Conservation (phyloP, 2,329 filamentous ascomycete genomes). For the Elsinoe australis region DNA sequence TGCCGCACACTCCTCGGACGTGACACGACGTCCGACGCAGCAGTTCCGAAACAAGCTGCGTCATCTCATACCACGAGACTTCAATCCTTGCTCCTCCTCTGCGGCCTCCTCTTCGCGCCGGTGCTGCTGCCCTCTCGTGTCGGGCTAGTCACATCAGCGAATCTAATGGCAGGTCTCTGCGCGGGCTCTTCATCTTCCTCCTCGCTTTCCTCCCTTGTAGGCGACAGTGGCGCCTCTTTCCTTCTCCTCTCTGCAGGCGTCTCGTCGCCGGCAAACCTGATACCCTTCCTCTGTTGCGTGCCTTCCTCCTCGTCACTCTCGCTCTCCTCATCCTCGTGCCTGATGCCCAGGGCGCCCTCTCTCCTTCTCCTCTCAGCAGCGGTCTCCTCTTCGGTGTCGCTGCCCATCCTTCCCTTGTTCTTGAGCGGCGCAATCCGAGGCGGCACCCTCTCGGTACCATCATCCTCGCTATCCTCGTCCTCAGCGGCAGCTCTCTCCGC, state of each 20-base stretch:
- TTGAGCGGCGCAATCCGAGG: slow-evolving; percentile 20
- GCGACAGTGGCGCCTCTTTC: slow-evolving; percentile 9
- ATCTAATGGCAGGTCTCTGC: slow-evolving; percentile 48
- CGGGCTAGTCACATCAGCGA: slow-evolving; percentile 42
- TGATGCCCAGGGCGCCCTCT: slow-evolving; percentile 63
- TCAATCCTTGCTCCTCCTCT: neutral
- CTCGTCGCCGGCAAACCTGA: slow-evolving; percentile 27
- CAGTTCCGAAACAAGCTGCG: neutral
- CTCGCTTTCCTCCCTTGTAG: slow-evolving; percentile 13
- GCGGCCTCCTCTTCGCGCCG: slow-evolving; percentile 8
- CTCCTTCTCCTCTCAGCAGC: slow-evolving; percentile 66
- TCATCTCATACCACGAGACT: neutral
- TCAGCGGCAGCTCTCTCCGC: slow-evolving; percentile 20
- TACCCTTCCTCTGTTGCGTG: slow-evolving; percentile 43
- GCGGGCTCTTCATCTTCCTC: slow-evolving; percentile 27
- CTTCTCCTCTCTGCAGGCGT: slow-evolving; percentile 18
- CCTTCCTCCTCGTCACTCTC: slow-evolving; percentile 52
- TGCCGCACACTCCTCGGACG: too few relatives aligned
- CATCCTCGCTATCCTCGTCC: slow-evolving; percentile 33
- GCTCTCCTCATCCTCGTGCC: slow-evolving; percentile 34
- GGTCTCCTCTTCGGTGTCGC: slow-evolving; percentile 52
- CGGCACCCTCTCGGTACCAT: slow-evolving; percentile 34
- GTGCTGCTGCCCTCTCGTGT: slow-evolving; percentile 2
- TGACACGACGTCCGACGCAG: too few relatives aligned
- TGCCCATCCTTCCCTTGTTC: slow-evolving; percentile 21